These are phyloP conservation scores for Extremus antarcticus DNA, from an alignment of 495 filamentous ascomycete species.

Conservation along the genomic window DNA sequence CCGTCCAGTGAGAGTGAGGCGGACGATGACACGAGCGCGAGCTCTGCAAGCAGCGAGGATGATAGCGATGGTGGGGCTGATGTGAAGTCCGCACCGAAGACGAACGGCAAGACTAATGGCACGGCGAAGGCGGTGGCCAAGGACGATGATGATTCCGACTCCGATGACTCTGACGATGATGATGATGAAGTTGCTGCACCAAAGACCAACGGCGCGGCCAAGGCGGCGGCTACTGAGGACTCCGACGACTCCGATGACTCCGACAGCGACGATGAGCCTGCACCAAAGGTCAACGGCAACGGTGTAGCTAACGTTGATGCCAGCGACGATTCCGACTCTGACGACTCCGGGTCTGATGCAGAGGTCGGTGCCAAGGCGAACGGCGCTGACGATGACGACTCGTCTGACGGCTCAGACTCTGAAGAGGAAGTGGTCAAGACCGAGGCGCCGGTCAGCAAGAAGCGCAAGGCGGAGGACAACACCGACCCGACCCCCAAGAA, in stretches of 20 bases:
- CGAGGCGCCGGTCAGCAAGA: slow-evolving; percentile 50
- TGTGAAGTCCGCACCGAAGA: slow-evolving; percentile 11
- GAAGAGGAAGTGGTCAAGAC: slow-evolving; percentile 37
- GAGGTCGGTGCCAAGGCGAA: slow-evolving; percentile 4
- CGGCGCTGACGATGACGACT: neutral
- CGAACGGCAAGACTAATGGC: slow-evolving; percentile 14
- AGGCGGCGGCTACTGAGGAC: slow-evolving; percentile 26
- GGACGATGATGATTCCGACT: slow-evolving; percentile 20
- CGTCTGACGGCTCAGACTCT: neutral
- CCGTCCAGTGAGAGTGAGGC: slow-evolving; percentile 25
- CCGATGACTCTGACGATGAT: slow-evolving; percentile 30
- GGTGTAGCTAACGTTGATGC: slow-evolving; percentile 20
- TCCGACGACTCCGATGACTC: slow-evolving; percentile 19
- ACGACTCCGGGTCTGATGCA: slow-evolving; percentile 3
- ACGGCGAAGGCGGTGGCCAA: neutral
- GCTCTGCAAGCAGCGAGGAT: slow-evolving; percentile 29
- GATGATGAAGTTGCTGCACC: slow-evolving; percentile 26
- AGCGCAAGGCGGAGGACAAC: slow-evolving; percentile 78
- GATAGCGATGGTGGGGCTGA: too few species aligned
- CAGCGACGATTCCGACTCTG: neutral
- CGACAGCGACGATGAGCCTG: slow-evolving; percentile 25
- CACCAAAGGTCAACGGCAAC: slow-evolving; percentile 28
- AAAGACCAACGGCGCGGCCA: slow-evolving; percentile 26
- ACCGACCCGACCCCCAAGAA: slow-evolving; percentile 62
- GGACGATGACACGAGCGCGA: slow-evolving; percentile 10